phyloP scores from a whole-genome alignment of 2,329 filamentous ascomycete genomes.

The Thyridium curvatum region DNA sequence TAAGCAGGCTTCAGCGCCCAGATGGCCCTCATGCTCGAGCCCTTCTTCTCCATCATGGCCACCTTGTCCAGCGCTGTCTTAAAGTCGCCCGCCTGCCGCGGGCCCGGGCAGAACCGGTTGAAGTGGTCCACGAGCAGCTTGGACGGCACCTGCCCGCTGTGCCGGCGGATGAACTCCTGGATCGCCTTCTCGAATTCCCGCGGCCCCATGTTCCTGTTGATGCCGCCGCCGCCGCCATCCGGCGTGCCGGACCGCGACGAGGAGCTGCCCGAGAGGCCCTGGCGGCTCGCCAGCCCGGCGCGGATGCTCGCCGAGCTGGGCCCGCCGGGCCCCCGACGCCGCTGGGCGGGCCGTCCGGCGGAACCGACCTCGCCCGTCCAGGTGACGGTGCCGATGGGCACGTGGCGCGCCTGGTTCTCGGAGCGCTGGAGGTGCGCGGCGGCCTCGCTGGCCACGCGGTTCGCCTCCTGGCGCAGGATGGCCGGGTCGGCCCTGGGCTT shows the following conservation, averaged over 20 bases:
- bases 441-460: constrained; percentile 70
- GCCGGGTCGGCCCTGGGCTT: constrained; percentile 67
- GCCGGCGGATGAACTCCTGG: constrained; percentile 68
- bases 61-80: constrained; percentile 73
- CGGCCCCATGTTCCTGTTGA: constrained; percentile 33
- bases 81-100: constrained; percentile 69
- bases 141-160: constrained; percentile 72
- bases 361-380: constrained; percentile 87
- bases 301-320: constrained; percentile 50
- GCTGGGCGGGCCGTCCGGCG: constrained; percentile 61
- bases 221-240: constrained; percentile 16
- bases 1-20: constrained; percentile 41
- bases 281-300: constrained; percentile 50
- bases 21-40: constrained; percentile 44
- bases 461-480: constrained; percentile 77
- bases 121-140: constrained; percentile 90
- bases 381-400: constrained; percentile 80
- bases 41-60: constrained; percentile 60
- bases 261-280: constrained; percentile 35
- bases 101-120: constrained; percentile 67
- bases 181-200: constrained; percentile 68
- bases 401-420: constrained; percentile 61
- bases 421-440: constrained; percentile 69
- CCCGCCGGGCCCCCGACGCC: constrained; percentile 44
- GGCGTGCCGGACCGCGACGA: constrained; percentile 41